Conservation (phyloP, 768 basidiomycete species). For the Podaxis sp. region DNA sequence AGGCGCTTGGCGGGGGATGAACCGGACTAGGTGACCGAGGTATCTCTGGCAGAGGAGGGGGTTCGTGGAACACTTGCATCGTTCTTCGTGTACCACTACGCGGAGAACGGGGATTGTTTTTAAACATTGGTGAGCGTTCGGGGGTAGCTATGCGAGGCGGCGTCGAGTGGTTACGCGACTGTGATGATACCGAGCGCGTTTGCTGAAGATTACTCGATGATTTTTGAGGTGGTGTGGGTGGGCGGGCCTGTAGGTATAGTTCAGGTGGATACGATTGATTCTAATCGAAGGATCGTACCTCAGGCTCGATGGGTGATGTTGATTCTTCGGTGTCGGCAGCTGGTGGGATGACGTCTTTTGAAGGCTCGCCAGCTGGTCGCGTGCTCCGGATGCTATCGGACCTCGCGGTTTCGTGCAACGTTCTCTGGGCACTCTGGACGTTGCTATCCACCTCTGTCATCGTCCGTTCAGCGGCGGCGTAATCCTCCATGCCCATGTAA, state of each 20-base stretch:
- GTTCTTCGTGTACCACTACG: slow-evolving; percentile 6
- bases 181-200: slow-evolving; percentile 7
- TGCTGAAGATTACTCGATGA: slow-evolving; percentile 8
- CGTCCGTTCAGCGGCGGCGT: slow-evolving; percentile 17
- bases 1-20: background rate
- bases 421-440: slow-evolving; percentile 12
- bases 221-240: slow-evolving; percentile 14
- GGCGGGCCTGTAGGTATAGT: background rate
- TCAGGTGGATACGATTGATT: background rate
- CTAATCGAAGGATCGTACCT: background rate
- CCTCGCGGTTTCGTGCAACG: slow-evolving; percentile 5
- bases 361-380: slow-evolving; percentile 11
- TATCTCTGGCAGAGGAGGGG: slow-evolving; percentile 1
- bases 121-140: slow-evolving; percentile 2
- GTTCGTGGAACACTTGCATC: slow-evolving; percentile 3
- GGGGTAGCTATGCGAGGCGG: slow-evolving; percentile 16
- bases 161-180: slow-evolving; percentile 5
- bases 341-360: slow-evolving; percentile 10
- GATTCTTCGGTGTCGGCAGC: background rate
- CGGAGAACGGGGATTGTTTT: slow-evolving; percentile 9
- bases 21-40: background rate
- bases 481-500: slow-evolving; percentile 37
- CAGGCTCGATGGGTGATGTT: slow-evolving; percentile 7
- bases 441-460: slow-evolving; percentile 16
- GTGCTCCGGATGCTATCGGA: slow-evolving; percentile 13